Evolutionary conservation across 306 rosid genomes (phyloP), one percentile per base, ranked within the genome.

Genomic region (Sesbania bispinosa): DNA sequence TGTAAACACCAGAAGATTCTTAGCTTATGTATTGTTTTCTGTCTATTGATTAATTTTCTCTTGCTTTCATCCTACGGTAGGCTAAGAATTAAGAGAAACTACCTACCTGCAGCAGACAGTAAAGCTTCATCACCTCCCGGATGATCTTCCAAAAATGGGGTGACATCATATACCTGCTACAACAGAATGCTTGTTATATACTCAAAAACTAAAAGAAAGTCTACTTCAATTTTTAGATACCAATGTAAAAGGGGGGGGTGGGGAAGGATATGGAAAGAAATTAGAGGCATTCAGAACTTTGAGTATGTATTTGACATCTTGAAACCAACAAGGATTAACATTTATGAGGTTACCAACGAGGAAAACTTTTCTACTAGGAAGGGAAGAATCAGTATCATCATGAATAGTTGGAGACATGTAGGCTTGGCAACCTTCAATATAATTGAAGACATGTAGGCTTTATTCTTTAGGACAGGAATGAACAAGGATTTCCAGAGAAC

Each of bases 111-210:
- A 42, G 93, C 80, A 63, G 83, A 69, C 45, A 89, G 57, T 81
- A 91, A 80, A 80, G 81, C 83, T 81, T 94, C 99, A 39, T 88
- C 99, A n/a, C 99, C 99, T 65, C 97, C 97, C 4, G 97, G 99
- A 79, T 94, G 99, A 39, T 91, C 99, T 48, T 86, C 95, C 85
- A 94, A 68, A 79, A 86, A 89, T n/a, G 86, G 48, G 55, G 99
- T 91, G 57, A 94, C 96, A 88, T 94, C 85, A 60, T 94, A 91
- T 16, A 82, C 97, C 98, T 93, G 85, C 10, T 35, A 50, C 51
- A 36, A 63, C 62, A 46, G 15, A 69, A 58, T 39, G 72, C 35
- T 30, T 27, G 61, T 41, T 38, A 15, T 32, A 21, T 5, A 21
- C n/a, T 64, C 19, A 1, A 64, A 64, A 54, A 63, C 26, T 18